Conservation (phyloP, 495 filamentous ascomycete genomes). For the Collariella sp. region DNA sequence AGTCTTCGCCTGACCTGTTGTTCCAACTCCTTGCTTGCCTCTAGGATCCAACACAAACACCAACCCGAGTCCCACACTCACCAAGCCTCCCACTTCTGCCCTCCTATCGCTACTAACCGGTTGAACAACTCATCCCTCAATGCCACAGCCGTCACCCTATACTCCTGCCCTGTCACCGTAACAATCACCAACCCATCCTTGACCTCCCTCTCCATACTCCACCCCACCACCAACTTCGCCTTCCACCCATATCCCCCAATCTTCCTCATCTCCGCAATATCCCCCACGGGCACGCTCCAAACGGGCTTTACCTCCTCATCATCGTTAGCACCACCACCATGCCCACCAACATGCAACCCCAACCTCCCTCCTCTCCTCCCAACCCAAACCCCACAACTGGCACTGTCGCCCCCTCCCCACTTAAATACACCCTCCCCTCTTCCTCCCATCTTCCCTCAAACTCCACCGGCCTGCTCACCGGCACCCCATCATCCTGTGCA, state of each 20-base stretch:
- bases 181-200: conserved; percentile 68
- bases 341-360: too few relatives aligned
- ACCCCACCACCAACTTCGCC: conserved; percentile 74
- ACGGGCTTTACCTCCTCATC: conserved; percentile 45
- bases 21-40: too few relatives aligned
- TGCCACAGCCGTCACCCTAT: conserved; percentile 62
- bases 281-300: conserved; percentile 46
- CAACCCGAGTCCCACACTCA: conserved; percentile 28
- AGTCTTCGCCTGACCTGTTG: too few relatives aligned
- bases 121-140: conserved; percentile 80
- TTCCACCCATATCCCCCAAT: conserved; percentile 85
- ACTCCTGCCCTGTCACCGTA: conserved; percentile 45
- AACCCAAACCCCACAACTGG: conserved; percentile 52
- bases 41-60: not conserved
- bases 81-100: conserved; percentile 82
- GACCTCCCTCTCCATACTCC: conserved; percentile 67
- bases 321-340: conserved; percentile 33
- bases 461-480: conserved; percentile 56
- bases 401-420: conserved; percentile 45
- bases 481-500: conserved; percentile 43
- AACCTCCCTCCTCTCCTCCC: too few relatives aligned
- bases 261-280: conserved; percentile 63
- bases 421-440: conserved; percentile 64
- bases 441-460: conserved; percentile 66
- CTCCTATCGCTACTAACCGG: conserved; percentile 69